Evolutionary conservation across 345 rosid genomes (phyloP).

Genomic region (Syzygium aromaticum): DNA sequence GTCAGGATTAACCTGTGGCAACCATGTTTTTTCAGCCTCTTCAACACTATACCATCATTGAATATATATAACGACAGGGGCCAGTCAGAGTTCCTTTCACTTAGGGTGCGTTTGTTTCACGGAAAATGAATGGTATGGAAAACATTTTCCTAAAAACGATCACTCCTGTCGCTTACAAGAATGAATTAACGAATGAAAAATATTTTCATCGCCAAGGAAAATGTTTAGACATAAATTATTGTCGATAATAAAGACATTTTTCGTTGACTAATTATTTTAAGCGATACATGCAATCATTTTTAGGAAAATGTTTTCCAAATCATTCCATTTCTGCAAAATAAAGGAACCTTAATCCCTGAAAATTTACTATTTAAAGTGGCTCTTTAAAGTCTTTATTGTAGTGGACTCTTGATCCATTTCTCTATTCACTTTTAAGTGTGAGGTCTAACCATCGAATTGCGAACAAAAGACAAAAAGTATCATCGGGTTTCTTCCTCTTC

Average conservation of each 20-base stretch:
- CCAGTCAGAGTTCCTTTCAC: neutral
- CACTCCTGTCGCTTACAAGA: no score
- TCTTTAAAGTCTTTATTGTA: neutral
- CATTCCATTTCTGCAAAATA: no score
- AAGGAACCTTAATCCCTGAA: neutral
- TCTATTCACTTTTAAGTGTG: neutral
- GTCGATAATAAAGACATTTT: no score
- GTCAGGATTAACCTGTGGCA: neutral
- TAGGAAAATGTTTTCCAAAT: no score
- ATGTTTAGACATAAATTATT: no score
- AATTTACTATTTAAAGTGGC: neutral
- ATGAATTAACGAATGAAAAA: no score
- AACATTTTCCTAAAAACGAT: no score
- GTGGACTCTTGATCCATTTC: neutral
- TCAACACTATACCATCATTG: neutral
- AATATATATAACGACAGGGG: neutral
- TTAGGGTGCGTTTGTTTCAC: no score
- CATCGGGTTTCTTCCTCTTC: neutral
- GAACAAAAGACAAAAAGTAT: neutral
- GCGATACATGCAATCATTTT: no score
- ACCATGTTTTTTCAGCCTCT: neutral
- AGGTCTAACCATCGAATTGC: neutral
- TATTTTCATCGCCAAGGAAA: no score
- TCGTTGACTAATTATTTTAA: no score
- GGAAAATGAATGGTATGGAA: no score